Evolutionary conservation across 2,329 filamentous ascomycete species (phyloP).

Genomic region (Mycocentrospora acerina): DNA sequence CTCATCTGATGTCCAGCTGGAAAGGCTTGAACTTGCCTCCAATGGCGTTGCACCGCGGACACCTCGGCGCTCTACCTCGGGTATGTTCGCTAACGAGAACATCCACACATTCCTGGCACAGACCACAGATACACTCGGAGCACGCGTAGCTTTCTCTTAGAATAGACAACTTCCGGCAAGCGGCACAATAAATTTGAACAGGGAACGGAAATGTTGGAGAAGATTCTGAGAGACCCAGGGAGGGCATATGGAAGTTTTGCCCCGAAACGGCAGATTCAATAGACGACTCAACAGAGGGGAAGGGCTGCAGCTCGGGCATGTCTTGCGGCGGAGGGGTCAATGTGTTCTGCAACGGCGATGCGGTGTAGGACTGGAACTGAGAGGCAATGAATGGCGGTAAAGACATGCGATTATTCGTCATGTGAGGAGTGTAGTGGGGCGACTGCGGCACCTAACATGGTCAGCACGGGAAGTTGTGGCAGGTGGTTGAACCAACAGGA

Average conservation of each 20-base stretch:
- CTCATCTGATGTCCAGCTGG: constrained; percentile 76
- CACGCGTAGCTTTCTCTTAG: constrained; percentile 88
- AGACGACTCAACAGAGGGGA: constrained; percentile 84
- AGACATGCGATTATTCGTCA: constrained; percentile 57
- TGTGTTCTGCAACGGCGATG: constrained; percentile 86
- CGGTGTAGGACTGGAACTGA: constrained; percentile 70
- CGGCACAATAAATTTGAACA: constrained; percentile 90
- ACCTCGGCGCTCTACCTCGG: constrained; percentile 67
- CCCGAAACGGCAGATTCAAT: constrained; percentile 70
- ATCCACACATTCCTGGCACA: constrained; percentile 86
- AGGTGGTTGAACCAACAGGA: constrained; percentile 62
- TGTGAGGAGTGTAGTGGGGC: constrained; percentile 55
- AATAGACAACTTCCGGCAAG: constrained; percentile 74
- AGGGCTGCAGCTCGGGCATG: constrained; percentile 62
- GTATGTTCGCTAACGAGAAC: constrained; percentile 73
- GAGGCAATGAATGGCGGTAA: constrained; percentile 58
- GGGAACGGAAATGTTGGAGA: constrained; percentile 56
- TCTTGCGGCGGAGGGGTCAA: constrained; percentile 73
- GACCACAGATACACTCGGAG: constrained; percentile 92
- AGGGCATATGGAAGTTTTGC: constrained; percentile 62
- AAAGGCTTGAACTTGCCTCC: constrained; percentile 82
- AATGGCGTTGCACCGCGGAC: constrained; percentile 76
- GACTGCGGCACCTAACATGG: constrained; percentile 48
- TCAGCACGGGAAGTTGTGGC: constrained; percentile 18
- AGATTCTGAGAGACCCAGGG: constrained; percentile 56